Evolutionary conservation across 257 asterid genomes (phyloP), one percentile per base, ranked within the genome.

Genomic region (Ilex asprella): DNA sequence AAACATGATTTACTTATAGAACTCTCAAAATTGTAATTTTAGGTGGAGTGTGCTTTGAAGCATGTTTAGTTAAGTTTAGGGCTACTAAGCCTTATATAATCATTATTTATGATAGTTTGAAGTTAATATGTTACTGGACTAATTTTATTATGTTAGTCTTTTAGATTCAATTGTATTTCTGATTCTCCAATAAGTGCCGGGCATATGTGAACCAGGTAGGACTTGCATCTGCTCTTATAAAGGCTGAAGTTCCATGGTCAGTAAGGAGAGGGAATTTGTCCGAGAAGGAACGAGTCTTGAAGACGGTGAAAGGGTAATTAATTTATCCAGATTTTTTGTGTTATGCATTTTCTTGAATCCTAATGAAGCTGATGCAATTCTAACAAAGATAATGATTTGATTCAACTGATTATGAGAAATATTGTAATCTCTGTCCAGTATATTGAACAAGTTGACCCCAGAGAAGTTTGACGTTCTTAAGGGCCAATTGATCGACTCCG

Each of bases 381-480:
- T 11, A 64, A 27, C 47, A 35, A 35, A 35, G 8, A 35, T 8
- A 35, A 35, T 35, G 8, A 35, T 35, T 35, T 35, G 41, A 35
- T 35, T 35, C 41, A 1, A 35, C 41, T 35, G 41, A 35, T 35
- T 35, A 7, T 35, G 41, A 35, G 8, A 35, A 35, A 7, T 35
- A 7, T 55, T 62, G 5, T 43, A 57, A 10, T 46, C 13, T 47
- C 43, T 31, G 54, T 70, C 62, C 70, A 70, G 74, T 21, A 70
- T 70, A 63, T 68, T 70, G 30, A 70, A 70, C 65, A 70, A 70
- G 65, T 31, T 70, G 75, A 70, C 75, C 3, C 75, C 75, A 0
- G 75, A 70, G 60, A 70, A 70, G 49, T 70, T 57, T 70, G 75
- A 63, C 57, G 69, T 70, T 46, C 69, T 70, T 30, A 63, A 70